Evolutionary conservation across 1,284 basidiomycete species (phyloP), one percentile per base, ranked within the genome.

Genomic region (Cystobasidium slooffiae): DNA sequence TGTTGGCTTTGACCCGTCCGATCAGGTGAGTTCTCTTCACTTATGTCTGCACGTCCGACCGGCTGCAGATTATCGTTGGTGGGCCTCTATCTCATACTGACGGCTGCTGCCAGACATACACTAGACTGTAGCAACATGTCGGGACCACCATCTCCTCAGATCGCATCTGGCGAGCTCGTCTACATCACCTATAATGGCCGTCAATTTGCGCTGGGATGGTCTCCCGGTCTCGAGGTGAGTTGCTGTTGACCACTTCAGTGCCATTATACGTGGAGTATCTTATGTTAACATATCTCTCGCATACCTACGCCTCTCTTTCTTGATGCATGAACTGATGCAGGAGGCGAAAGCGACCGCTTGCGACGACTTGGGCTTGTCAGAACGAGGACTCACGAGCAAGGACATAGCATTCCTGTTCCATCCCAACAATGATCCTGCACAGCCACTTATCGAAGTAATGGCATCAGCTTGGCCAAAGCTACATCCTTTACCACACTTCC

Each of bases 271-370:
- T 20, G 37, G 20, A 39, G 5, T 58, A 22, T 3, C 55, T 10
- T 39, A 41, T 39, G 16, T 44, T 16, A 9, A 41, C 37, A 31
- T 37, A 14, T 44, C 5, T 8, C 31, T 51, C 44, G 22, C 16
- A 12, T 41, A 43, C 20, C 46, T 16, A 37, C 47, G 37, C 37
- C 47, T n/a, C 8, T 39, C n/a, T 2, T 44, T 10, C n/a, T 44
- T 47, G n/a, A 7, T 14, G 12, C 18, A 3, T 24, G 16, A 9
- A 52, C 6, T 1, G 24, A 47, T 14, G 12, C 49, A 72, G 69
- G 69, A 72, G 16, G 69, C 69, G 6, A 72, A 72, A 51, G 39
- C 39, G n/a, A 72, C 49, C n/a, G 69, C 52, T 43, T 37, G 59
- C 22, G 14, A 59, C 1, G 69, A 72, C 47, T 51, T 72, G 16